Conservation (phyloP, 2,329 filamentous ascomycete genomes). For the Colletotrichum eremochloae region DNA sequence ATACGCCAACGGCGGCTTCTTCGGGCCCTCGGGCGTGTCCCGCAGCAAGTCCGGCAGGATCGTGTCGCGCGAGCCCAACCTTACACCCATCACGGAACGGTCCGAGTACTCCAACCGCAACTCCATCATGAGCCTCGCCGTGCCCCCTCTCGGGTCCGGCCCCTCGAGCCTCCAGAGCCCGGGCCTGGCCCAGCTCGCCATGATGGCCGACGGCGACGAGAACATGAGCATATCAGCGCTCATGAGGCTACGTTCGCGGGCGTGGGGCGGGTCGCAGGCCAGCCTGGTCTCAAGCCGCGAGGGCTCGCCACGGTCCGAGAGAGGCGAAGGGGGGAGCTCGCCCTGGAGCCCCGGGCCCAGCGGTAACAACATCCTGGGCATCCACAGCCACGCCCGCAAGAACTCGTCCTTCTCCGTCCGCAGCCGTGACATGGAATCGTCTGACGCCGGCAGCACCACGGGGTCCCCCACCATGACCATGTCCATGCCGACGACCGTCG, state of each 20-base stretch:
- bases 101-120: constrained; percentile 97
- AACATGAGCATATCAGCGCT: constrained; percentile 82
- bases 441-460: constrained; percentile 60
- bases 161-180: constrained; percentile 74
- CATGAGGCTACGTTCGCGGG: constrained; percentile 78
- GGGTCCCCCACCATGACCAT: constrained; percentile 66
- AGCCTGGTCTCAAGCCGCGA: constrained; percentile 72
- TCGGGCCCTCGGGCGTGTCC: constrained; percentile 79
- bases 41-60: constrained; percentile 80
- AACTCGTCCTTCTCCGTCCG: constrained; percentile 64
- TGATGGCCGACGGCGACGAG: constrained; percentile 68
- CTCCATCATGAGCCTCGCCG: constrained; percentile 81
- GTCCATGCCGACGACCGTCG: constrained; percentile 50
- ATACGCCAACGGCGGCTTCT: constrained; percentile 88
- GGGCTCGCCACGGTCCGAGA: constrained; percentile 64
- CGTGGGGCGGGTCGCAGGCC: constrained; percentile 85
- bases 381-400: constrained; percentile 57
- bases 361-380: constrained; percentile 16
- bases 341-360: constrained; percentile 52
- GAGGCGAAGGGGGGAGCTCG: constrained; percentile 62
- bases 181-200: constrained; percentile 82
- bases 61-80: constrained; percentile 85
- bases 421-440: constrained; percentile 63
- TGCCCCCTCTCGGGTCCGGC: constrained; percentile 61
- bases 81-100: constrained; percentile 95